Conservation (phyloP, 2,329 filamentous ascomycete species). For the Claviceps spartinae region DNA sequence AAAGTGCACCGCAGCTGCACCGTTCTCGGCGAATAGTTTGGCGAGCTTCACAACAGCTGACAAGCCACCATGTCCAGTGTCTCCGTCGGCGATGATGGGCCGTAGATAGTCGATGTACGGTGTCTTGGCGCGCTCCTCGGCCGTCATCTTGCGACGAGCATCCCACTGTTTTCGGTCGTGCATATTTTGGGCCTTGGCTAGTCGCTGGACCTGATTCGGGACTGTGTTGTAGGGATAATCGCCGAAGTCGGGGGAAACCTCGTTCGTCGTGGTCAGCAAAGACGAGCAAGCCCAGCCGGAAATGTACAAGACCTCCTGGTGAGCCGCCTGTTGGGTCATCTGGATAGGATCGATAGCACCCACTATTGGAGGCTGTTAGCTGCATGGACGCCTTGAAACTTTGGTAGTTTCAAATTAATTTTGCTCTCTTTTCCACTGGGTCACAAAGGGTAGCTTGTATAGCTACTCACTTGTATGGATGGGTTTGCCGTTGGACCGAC, state of each 20-base stretch:
- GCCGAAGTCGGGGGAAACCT: slow-evolving; percentile 94
- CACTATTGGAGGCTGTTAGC: slow-evolving; percentile 39
- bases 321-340: slow-evolving; percentile 94
- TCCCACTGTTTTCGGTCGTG: slow-evolving; percentile 97
- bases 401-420: background rate
- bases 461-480: slow-evolving; percentile 69
- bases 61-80: slow-evolving; percentile 88
- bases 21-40: slow-evolving; percentile 94
- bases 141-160: slow-evolving; percentile 59
- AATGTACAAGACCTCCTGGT: slow-evolving; percentile 92
- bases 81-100: slow-evolving; percentile 90
- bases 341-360: slow-evolving; percentile 97
- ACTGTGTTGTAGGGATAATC: slow-evolving; percentile 99
- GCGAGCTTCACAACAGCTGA: slow-evolving; percentile 90
- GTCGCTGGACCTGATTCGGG: slow-evolving; percentile 89
- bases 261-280: slow-evolving; percentile 83
- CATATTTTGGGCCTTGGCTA: slow-evolving; percentile 93
- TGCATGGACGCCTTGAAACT: too few relatives aligned
- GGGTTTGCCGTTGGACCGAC: slow-evolving; percentile 65
- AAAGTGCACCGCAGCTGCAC: slow-evolving; percentile 90
- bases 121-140: slow-evolving; percentile 57
- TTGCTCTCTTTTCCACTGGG: too few relatives aligned
- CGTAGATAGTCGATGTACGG: slow-evolving; percentile 87
- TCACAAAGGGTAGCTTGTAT: background rate
- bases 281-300: slow-evolving; percentile 97